Evolutionary conservation across 2,329 filamentous ascomycete genomes (phyloP).

Genomic region (Microthyrium microscopicum): DNA sequence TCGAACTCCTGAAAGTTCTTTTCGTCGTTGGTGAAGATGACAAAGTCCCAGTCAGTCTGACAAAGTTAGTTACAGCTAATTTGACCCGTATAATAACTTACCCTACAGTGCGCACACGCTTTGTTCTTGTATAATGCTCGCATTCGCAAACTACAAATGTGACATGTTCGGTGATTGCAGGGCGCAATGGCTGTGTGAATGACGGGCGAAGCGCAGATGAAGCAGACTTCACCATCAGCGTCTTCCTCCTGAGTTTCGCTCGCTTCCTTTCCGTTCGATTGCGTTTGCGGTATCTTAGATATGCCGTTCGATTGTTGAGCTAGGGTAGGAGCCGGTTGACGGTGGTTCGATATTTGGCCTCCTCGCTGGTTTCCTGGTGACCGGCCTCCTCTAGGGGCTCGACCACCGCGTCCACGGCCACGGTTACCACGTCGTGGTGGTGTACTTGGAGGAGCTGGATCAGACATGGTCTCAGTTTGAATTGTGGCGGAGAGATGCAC

Average conservation of each 20-base stretch:
- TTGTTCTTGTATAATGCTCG: conserved; percentile 91
- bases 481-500: too few relatives aligned
- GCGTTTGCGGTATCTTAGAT: too few relatives aligned
- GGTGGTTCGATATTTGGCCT: too few relatives aligned
- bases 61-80: conserved; percentile 23
- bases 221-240: conserved; percentile 70
- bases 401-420: too few relatives aligned
- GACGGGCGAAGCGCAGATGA: conserved; percentile 88
- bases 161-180: conserved; percentile 92
- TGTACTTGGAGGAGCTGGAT: too few relatives aligned
- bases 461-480: too few relatives aligned
- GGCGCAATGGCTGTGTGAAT: conserved; percentile 77
- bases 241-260: conserved; percentile 41
- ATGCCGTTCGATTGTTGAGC: too few relatives aligned
- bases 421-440: too few relatives aligned
- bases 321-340: too few relatives aligned
- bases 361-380: too few relatives aligned
- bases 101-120: conserved; percentile 88
- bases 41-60: conserved; percentile 54
- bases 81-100: conserved; percentile 29
- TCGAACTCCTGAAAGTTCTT: conserved; percentile 80
- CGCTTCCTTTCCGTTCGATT: too few relatives aligned
- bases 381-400: too few relatives aligned
- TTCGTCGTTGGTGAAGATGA: conserved; percentile 81
- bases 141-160: conserved; percentile 85